Evolutionary conservation across 164 flowering plant genomes (phyloP), one percentile per base, ranked within the genome.

Genomic region (Tinospora cordifolia): DNA sequence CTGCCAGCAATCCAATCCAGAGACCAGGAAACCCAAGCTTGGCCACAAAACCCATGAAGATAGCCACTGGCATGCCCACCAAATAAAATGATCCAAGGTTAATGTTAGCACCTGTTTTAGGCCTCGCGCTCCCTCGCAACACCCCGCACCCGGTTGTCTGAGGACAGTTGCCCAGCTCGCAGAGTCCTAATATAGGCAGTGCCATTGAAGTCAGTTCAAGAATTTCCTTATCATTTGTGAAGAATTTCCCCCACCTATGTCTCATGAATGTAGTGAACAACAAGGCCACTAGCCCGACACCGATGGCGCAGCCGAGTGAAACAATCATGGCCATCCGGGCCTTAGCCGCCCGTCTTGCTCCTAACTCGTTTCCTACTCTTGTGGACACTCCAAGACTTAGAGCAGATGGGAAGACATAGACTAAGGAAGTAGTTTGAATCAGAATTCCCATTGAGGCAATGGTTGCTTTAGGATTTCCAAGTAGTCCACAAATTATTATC

Each of bases 51-150:
- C 74, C 75, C 69, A 77, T 63, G 54, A 66, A 60, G 17, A 79
- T 71, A 5, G 80, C 75, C 17, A 79, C 80, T 26, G 82, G 82
- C 82, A 79, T 79, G 11, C 82, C 82, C 25, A 79, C 80, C 21
- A 74, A 58, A 67, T 77, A 79, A 54, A 77, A 79, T 7, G 78
- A 77, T 6, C 82, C 77, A 66, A 79, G 63, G 66, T 79, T 79
- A 58, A 79, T 79, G 49, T 79, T 79, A 6, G 81, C 81, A 0
- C 81, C 81, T 0, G 46, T 68, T 9, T 68, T 69, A 15, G 81
- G 81, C 71, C 81, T 69, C 3, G 81, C 81, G 8, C 73, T 75
- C 11, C 81, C 81, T 22, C 81, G 62, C 41, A 78, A 66, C 39
- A 78, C 81, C 8, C 81, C 81, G 17, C 81, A 78, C 13, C 81